Base-by-base conservation (phyloP, 78 protist species). In the Cavenderia fasciculata region DNA sequence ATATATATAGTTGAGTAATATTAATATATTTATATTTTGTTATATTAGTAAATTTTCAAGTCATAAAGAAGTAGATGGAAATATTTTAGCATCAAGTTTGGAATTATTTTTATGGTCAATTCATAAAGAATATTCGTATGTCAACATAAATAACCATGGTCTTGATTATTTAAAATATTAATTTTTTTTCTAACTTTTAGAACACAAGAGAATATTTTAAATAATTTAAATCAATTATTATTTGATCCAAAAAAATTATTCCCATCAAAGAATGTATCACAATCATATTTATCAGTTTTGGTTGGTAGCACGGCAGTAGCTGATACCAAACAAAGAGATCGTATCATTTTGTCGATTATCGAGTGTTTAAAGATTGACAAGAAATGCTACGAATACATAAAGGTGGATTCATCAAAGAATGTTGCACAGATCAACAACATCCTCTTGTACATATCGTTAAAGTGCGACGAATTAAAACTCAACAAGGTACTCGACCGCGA, bases 391-490 rank as follows among this genome's bases (percentile, higher is more conserved):
- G 10, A 27, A 10, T 66, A 68, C n/a, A 52, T 82, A 12, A 82
- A 68, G 61, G 11, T 49, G 18, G 62, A 34, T 41, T 82, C 65
- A 12, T 46, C 34, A 12, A 63, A 65, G 33, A 43, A 66, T 44
- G 73, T 82, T 19, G 90, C 90, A 43, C 90, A 82, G n/a, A 43
- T 56, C 41, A 82, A 82, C 44, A 82, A 82, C 56, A 14, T 82
- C 40, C 44, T 82, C 23, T 47, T 82, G 4, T 82, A n/a, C n/a
- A 70, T 68, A 21, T 29, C 47, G 23, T 54, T 68, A 18, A 38
- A 33, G 41, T 68, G 36, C 23, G 62, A 71, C 1, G 79, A 57
- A 8, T 10, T 5, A n/a, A 29, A 33, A 16, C 11, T 34, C 31
- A 36, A 49, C 4, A 46, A 57, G 5, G 2, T 23, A 18, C 34